Evolutionary conservation across 306 rosid genomes (phyloP).

Genomic region (Sicyos edulis): DNA sequence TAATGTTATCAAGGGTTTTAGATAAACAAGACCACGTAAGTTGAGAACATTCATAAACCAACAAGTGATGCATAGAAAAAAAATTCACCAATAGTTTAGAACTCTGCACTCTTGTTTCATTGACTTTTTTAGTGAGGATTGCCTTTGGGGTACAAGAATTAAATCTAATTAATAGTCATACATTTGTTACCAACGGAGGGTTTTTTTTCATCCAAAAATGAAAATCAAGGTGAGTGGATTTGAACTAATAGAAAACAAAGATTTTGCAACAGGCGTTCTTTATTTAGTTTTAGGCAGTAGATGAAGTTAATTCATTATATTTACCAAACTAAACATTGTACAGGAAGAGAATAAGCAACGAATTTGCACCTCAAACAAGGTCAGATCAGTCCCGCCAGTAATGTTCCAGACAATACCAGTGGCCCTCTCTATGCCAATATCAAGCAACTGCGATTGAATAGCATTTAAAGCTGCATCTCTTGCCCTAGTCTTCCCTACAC

Average conservation of each 20-base stretch:
- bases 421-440: constrained; percentile 97
- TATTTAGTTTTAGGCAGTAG: not conserved
- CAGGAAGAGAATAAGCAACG: not conserved
- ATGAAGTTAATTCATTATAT: not conserved
- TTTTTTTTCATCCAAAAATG: constrained; percentile 1
- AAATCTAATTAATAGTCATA: not conserved
- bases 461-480: constrained; percentile 99
- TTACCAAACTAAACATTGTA: not conserved
- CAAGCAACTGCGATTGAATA: constrained; percentile 91
- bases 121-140: not conserved
- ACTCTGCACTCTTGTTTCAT: not conserved
- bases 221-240: not conserved
- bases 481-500: constrained; percentile 91
- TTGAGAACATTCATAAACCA: not conserved
- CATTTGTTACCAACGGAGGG: not conserved
- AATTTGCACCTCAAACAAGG: constrained; percentile 71
- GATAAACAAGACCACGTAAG: constrained; percentile 6
- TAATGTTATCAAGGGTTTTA: not conserved
- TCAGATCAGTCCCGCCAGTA: constrained; percentile 95
- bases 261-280: not conserved
- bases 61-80: constrained; percentile 6
- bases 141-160: not conserved
- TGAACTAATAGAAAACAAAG: not conserved
- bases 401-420: constrained; percentile 99
- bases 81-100: not conserved